Evolutionary conservation across 2,329 filamentous ascomycete genomes (phyloP), one percentile per base, ranked within the genome.

Genomic region (Fusarium chaquense): DNA sequence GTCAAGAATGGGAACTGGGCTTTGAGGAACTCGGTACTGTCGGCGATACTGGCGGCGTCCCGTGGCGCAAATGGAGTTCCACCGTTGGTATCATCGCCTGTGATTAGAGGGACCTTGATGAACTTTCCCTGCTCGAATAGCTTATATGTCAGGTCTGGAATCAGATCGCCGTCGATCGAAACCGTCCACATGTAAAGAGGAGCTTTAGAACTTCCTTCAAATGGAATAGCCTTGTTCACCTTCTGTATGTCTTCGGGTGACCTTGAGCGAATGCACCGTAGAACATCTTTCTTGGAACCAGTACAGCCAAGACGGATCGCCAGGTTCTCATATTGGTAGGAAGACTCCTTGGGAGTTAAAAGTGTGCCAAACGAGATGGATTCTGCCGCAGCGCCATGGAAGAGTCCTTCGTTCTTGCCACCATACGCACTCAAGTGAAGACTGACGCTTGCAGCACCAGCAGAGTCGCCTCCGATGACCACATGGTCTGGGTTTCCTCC

Each of bases 401-500:
- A 88, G 2, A 88, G 77, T 4, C 80, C 78, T 33, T 79, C 80
- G 57, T 86, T 78, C 8, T 78, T 77, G 15, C 85, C 86, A 4
- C 82, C 83, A 57, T 86, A 85, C 0, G 86, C 85, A 1, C 82
- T 87, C 43, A 93, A 82, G 26, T 92, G 89, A 36, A 91, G 81
- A 30, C 83, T 85, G n/a, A 93, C 83, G 6, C 89, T 89, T 2
- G 84, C 87, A 5, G 84, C 91, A 5, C 91, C 91, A 3, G 91
- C 91, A 55, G 89, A 91, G 65, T 85, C 87, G 12, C 92, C 92
- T 18, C 88, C 90, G 1, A 93, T 80, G 0, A 90, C 87, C 12
- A 93, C 89, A 69, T 91, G 90, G 1, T 82, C 74, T 2, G 90
- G 89, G 69, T 93, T 82, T 26, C 91, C 91, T 6, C 91, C 91